phyloP scores from a whole-genome alignment of 805 yeast genomes.

The Zygoascus ofunaensis region DNA sequence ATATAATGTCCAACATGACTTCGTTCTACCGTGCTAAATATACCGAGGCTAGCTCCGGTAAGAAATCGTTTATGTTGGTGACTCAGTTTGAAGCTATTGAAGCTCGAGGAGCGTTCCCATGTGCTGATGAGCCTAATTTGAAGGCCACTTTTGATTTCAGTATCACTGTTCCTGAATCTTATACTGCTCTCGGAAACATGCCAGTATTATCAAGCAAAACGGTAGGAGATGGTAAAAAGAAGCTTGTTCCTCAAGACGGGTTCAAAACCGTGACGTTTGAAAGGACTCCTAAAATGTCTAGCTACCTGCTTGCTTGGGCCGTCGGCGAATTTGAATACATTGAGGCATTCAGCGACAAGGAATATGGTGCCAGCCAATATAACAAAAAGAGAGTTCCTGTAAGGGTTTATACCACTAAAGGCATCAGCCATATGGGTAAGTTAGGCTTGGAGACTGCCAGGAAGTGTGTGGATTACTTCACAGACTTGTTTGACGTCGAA shows the following conservation, averaged over 20 bases:
- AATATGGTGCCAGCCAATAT: conserved; percentile 16
- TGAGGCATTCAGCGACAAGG: conserved; percentile 38
- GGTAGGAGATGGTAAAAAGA: conserved; percentile 35
- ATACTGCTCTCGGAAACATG: conserved; percentile 31
- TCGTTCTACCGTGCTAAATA: conserved; percentile 72
- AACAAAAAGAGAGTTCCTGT: conserved; percentile 51
- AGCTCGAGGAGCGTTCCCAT: conserved; percentile 81
- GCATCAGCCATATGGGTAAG: conserved; percentile 46
- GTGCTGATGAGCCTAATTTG: conserved; percentile 74
- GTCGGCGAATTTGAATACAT: conserved; percentile 72
- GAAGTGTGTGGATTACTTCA: conserved; percentile 55
- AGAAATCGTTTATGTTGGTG: conserved; percentile 62
- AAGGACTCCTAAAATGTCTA: conserved; percentile 74
- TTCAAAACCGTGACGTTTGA: conserved; percentile 68
- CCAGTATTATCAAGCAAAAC: conserved; percentile 62
- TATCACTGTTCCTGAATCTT: conserved; percentile 35
- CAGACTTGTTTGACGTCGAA: conserved; percentile 53
- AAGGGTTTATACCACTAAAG: conserved; percentile 62
- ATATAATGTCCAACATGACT: conserved; percentile 68
- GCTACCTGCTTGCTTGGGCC: conserved; percentile 77
- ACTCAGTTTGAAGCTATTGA: conserved; percentile 86
- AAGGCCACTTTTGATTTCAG: conserved; percentile 65
- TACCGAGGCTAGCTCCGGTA: conserved; percentile 44
- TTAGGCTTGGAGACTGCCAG: conserved; percentile 60
- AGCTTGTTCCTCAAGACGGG: conserved; percentile 30